Evolutionary conservation across 2,329 filamentous ascomycete species (phyloP), one percentile per base, ranked within the genome.

Genomic region (Xylaria arbuscula): DNA sequence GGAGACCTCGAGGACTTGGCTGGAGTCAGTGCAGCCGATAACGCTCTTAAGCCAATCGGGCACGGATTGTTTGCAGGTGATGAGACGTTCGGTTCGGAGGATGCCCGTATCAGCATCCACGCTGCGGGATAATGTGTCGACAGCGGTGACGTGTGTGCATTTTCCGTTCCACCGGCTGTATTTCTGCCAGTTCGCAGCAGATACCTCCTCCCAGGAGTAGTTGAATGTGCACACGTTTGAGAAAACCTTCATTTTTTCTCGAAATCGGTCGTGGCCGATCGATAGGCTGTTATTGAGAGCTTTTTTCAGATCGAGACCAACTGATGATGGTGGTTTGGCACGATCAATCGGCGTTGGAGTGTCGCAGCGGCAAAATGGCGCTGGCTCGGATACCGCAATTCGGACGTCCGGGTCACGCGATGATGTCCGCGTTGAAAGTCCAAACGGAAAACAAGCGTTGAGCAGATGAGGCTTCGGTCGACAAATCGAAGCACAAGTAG

Each of bases 101-200:
- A 89, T 87, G 73, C 87, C 87, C 13, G 87, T 89, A 24, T 78
- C 78, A 1, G 84, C 79, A 75, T 89, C 86, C 79, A 89, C 84
- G 58, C 74, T 73, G 54, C 96, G 92, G 62, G 90, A 91, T 76
- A 99, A 83, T 15, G 95, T 98, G 83, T 99, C 96, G 77, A 98
- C 96, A 73, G 93, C 94, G 73, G 97, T 90, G 73, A 99, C 96
- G 81, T 99, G 96, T 48, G 94, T 93, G n/a, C 93, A 94, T 83
- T 97, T 96, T 81, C 98, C 92, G 85, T 99, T 99, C 95, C 96
- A 98, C 22, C 95, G 95, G 77, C 93, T 97, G 83, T 99, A 99
- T 82, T 99, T 99, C 75, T 90, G 92, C 96, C 96, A 99, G 87
- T 99, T 99, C 79, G 93, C 94, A 15, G 93, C 94, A 32, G 94